A percentile compares a stretch with the other conserved stretches of the same genome.
Conservation (phyloP, 495 filamentous ascomycete species). For the Penicillium flavigenum region DNA sequence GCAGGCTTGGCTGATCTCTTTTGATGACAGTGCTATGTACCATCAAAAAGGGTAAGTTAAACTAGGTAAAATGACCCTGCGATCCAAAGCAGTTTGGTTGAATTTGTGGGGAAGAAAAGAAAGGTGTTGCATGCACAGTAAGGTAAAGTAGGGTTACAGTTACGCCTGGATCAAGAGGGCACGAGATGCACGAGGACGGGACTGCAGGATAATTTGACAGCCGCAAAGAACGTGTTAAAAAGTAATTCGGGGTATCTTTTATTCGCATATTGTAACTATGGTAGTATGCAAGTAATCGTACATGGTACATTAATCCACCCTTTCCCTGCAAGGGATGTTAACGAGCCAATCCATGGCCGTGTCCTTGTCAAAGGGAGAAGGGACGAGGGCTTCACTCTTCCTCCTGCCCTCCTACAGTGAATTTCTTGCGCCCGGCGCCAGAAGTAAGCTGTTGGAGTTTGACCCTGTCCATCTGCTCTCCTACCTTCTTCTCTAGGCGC, state of each 20-base stretch:
- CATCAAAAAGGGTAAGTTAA: conserved; percentile 11
- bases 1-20: conserved; percentile 30
- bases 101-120: conserved; percentile 16
- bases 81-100: conserved; percentile 21
- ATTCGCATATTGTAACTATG: conserved; percentile 12
- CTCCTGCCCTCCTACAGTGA: conserved; percentile 73
- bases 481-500: conserved; percentile 93
- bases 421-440: conserved; percentile 78
- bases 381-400: conserved; percentile 54
- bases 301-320: conserved; percentile 25
- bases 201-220: conserved; percentile 41
- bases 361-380: conserved; percentile 40
- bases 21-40: conserved; percentile 3
- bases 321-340: conserved; percentile 41
- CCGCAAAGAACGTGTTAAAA: conserved; percentile 41
- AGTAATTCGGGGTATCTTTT: conserved; percentile 31
- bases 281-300: conserved; percentile 34
- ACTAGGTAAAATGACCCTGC: conserved; percentile 19
- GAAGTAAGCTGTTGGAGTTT: conserved; percentile 77
- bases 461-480: conserved; percentile 81
- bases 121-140: conserved; percentile 16
- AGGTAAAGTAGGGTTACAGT: conserved; percentile 20
- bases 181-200: conserved; percentile 28
- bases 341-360: conserved; percentile 23
- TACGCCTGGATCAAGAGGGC: conserved; percentile 23